Evolutionary conservation across 2,329 filamentous ascomycete species (phyloP).

Genomic region (Alternaria arbusti): DNA sequence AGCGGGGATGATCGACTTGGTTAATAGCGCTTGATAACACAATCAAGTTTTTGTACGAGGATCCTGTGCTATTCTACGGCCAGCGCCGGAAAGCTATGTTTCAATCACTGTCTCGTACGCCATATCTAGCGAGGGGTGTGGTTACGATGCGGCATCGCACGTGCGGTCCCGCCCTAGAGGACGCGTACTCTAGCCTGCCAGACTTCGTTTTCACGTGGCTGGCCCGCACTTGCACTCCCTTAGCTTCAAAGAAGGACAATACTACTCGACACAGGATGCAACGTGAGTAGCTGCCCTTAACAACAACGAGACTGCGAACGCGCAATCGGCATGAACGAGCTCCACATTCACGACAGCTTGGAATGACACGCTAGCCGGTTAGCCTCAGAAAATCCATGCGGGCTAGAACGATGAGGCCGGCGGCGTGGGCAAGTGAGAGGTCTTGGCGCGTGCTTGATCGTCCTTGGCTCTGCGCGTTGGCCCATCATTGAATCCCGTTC

Average conservation of each 20-base stretch:
- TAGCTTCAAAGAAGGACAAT: background rate
- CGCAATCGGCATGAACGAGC: background rate
- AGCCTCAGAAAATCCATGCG: background rate
- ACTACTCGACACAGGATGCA: background rate
- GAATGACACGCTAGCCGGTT: slow-evolving; percentile 2
- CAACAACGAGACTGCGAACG: background rate
- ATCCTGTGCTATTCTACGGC: background rate
- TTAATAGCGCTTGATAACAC: background rate
- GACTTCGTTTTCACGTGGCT: background rate
- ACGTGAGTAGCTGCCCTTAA: background rate
- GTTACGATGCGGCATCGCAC: background rate
- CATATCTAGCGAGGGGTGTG: background rate
- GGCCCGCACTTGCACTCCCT: background rate
- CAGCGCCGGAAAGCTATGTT: background rate
- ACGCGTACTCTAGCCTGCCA: background rate
- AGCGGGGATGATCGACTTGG: background rate
- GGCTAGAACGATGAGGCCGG: background rate
- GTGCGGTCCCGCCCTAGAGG: background rate
- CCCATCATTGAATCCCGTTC: background rate
- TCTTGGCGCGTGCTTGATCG: slow-evolving; percentile 10
- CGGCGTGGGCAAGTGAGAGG: background rate
- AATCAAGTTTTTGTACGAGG: background rate
- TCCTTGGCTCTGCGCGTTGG: background rate
- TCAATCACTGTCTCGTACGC: background rate
- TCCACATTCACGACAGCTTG: background rate